Base-by-base conservation (phyloP, 2,329 filamentous ascomycete genomes). In the Grosmannia penicillata region DNA sequence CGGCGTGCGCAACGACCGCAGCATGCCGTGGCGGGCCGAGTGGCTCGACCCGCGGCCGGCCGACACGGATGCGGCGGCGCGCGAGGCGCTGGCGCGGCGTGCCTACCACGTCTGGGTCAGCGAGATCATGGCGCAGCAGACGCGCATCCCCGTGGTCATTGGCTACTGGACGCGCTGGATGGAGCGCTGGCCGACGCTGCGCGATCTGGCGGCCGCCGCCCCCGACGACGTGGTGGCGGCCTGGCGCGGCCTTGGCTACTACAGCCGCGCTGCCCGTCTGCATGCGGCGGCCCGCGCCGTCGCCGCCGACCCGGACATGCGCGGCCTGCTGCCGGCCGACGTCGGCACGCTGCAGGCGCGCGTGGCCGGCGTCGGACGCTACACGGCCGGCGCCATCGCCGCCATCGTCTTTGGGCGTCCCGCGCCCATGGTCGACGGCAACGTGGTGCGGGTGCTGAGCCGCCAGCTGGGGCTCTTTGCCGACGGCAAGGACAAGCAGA, bases 81-180 rank as follows among this genome's bases (percentile, higher is more conserved):
- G 35, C 21, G 18, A 13, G 4, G 53, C 52, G 3, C 57, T 76
- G 10, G 65, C 68, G 41, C 62, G 57, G 23, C 66, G 74, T 34
- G 74, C 73, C 2, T 78, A 78, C 55, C 66, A 77, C 51, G 73
- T 78, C 33, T 78, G 73, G 70, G 75, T 78, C 49, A 73, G 68
- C 49, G 74, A 78, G 56, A 70, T 77, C 47, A 78, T 78, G 74
- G 62, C 78, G 10, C 74, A 78, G 52, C 74, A 78, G 54, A 78
- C 74, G 2, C 69, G 74, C 22, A 74, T 78, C 4, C 63, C 68
- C 3, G 68, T 66, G 7, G 74, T 77, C 1, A 68, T 76, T 17
- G 70, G 68, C 35, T 78, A 78, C 51, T 78, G 73, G 69, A 71
- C 67, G 23, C 60, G 60, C 1, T 78, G 74, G 74, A 74, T 74